These are phyloP conservation scores for Globisporangium recalcitrans DNA, from an alignment of 352 stramenopile genomes.

Conservation along the genomic window DNA sequence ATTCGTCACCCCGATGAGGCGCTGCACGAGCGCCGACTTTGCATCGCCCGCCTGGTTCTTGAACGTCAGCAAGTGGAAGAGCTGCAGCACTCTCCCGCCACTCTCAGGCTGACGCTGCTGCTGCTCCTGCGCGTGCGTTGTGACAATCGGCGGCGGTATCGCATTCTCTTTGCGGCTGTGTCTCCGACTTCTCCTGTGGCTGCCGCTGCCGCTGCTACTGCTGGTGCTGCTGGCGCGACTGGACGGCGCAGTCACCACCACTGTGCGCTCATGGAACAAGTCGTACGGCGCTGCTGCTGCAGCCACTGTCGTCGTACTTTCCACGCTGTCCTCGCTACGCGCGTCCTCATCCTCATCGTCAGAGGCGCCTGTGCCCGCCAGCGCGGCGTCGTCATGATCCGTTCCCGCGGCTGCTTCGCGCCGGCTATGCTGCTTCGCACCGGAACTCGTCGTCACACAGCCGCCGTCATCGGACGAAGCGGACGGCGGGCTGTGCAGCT, in stretches of 20 bases:
- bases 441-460: constrained; percentile 11
- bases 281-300: constrained; percentile 15
- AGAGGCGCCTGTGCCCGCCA: constrained; percentile 7
- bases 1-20: constrained; percentile 45
- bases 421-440: constrained; percentile 18
- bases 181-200: neutral
- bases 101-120: constrained; percentile 12
- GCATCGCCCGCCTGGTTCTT: constrained; percentile 51
- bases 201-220: too few relatives aligned
- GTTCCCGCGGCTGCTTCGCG: constrained; percentile 9
- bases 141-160: constrained; percentile 8
- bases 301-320: constrained; percentile 17
- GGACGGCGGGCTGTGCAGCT: constrained; percentile 10
- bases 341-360: constrained; percentile 20
- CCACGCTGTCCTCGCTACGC: constrained; percentile 27
- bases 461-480: constrained; percentile 2
- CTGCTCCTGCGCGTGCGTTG: neutral
- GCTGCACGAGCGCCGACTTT: constrained; percentile 46
- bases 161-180: constrained; percentile 5
- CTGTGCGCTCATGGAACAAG: constrained; percentile 33
- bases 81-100: constrained; percentile 38
- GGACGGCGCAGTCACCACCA: neutral
- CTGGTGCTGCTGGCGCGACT: neutral
- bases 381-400: constrained; percentile 16
- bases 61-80: constrained; percentile 60